Percentiles rank a stretch among this genome's conserved stretches.
Evolutionary conservation across 163 green algal genomes (phyloP).

Genomic region (Chlorella variabilis): DNA sequence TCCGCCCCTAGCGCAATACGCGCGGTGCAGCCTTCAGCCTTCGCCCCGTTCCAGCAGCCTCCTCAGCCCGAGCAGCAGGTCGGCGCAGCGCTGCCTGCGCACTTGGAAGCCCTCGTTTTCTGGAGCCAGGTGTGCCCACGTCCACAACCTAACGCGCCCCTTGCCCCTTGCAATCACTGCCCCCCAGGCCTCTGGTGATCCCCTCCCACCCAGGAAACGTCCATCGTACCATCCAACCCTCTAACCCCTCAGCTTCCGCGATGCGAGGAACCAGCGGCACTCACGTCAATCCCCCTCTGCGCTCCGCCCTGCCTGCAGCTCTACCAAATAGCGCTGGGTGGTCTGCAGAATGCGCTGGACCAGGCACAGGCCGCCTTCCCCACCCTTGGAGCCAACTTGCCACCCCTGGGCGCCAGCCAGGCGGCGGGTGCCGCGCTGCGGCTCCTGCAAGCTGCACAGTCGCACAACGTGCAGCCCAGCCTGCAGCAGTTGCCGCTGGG

Average conservation of each 20-base stretch:
- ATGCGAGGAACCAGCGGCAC: too few species aligned
- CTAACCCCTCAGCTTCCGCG: too few species aligned
- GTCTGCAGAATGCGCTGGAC: slow-evolving; percentile 23
- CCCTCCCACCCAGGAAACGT: too few species aligned
- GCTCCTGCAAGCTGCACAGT: slow-evolving; percentile 18
- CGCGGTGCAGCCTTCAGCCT: background rate
- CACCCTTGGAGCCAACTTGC: background rate
- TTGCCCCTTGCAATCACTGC: too few species aligned
- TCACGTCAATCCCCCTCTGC: background rate
- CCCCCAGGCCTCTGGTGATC: too few species aligned
- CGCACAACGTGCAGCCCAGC: background rate
- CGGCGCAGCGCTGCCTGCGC: background rate
- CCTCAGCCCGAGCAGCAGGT: background rate
- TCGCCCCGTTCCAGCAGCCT: background rate
- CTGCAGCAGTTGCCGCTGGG: background rate
- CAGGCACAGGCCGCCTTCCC: background rate
- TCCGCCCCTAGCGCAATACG: background rate
- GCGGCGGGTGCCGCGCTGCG: background rate
- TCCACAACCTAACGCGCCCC: too few species aligned
- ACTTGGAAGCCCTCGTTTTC: slow-evolving; percentile 17
- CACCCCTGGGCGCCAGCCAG: background rate
- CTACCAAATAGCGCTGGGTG: background rate
- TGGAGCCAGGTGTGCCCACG: slow-evolving; percentile 19
- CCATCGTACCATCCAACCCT: too few species aligned
- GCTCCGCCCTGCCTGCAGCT: too few species aligned